Base-by-base conservation (phyloP, 2,329 filamentous ascomycete genomes). In the Orbilia brochopaga region DNA sequence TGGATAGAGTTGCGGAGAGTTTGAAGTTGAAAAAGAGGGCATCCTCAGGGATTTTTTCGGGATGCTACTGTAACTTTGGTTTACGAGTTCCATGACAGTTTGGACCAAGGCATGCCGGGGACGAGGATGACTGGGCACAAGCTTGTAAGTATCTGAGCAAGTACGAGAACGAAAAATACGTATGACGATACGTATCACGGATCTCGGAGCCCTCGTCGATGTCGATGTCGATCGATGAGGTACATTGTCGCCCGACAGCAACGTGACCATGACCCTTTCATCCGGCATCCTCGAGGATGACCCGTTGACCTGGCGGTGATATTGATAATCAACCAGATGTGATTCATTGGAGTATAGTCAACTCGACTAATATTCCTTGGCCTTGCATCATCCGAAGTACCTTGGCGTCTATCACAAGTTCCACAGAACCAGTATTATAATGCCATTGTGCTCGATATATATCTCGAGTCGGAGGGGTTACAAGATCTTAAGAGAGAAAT, bases 21-120 rank as follows among this genome's bases (percentile, higher is more conserved):
- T 54, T 35, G 24, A 35, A n/a, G 37, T 44, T 19, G 19, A 44
- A 56, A 23, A 27, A 23, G 30, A 17, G 23, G 21, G n/a, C 48
- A 58, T 24, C 21, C 21, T 46, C 35, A 24, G 27, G 21, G 35
- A 17, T 57, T 19, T 11, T 11, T 11, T 10, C 15, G 15, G 8
- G 27, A 58, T 58, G 37, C 23, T 17, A 58, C 37, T 46, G 55
- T 44, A 58, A 19, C 55, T 46, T 30, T 44, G 30, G 27, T 17
- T 19, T 24, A 17, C 40, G n/a, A 35, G 6, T 46, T 24, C 40
- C 37, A 17, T 23, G n/a, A 5, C 19, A 30, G 24, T 27, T 21
- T 10, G 4, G n/a, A 5, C 11, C 19, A 21, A 10, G n/a, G 19
- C 19, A 2, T 15, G 17, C 32, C 7, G 6, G 32, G 13, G 6